A percentile compares a stretch with the other conserved stretches of the same genome.
These are phyloP conservation scores for rapeseed (Brassica napus) DNA, from an alignment of 345 rosid genomes.

Conservation along the genomic window Da-Ae NC_063443.1:3101501-3102000, in stretches of 20 bases:
- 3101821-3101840: background rate
- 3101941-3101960: background rate
- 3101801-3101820: constrained; percentile 18
- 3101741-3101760: constrained; percentile 9
- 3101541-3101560: too few relatives aligned
- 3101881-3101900: background rate
- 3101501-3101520: background rate
- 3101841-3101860: background rate
- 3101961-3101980: background rate
- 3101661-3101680: constrained; percentile 11
- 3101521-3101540: background rate
- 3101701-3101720: constrained; percentile 9
- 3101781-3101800: constrained; percentile 22
- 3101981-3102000: background rate
- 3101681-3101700: constrained; percentile 1
- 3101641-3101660: constrained; percentile 27
- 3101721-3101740: constrained; percentile 7
- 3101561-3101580: too few relatives aligned
- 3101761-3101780: constrained; percentile 23
- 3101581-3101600: too few relatives aligned
- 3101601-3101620: constrained; percentile 8
- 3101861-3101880: too few relatives aligned
- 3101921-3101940: background rate
- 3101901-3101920: background rate
- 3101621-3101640: constrained; percentile 20